phyloP scores from a whole-genome alignment of 768 basidiomycete species.

The Arthromyces matolae region DNA sequence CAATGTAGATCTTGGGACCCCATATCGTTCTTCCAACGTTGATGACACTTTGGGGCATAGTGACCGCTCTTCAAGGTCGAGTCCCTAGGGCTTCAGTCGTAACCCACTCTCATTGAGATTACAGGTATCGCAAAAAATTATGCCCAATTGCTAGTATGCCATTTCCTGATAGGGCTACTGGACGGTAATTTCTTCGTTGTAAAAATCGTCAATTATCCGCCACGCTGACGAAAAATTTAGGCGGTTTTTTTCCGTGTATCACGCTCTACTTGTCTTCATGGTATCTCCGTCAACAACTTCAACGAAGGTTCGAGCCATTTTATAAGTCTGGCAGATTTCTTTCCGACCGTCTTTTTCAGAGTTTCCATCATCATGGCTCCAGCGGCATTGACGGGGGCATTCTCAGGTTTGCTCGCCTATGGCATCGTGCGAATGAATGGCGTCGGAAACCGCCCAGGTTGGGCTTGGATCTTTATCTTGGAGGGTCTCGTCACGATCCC shows the following conservation, averaged over 20 bases:
- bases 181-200: slow-evolving; percentile 31
- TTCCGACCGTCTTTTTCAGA: slow-evolving; percentile 35
- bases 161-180: slow-evolving; percentile 51
- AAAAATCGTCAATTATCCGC: not conserved
- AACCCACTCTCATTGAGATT: too few species aligned
- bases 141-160: slow-evolving; percentile 39
- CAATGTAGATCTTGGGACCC: too few species aligned
- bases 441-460: slow-evolving; percentile 48
- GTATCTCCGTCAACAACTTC: slow-evolving; percentile 47
- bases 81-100: too few species aligned
- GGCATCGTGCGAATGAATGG: slow-evolving; percentile 66
- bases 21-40: too few species aligned
- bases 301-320: slow-evolving; percentile 33
- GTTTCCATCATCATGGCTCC: slow-evolving; percentile 48
- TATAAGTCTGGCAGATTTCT: slow-evolving; percentile 19
- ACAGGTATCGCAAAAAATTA: slow-evolving; percentile 45
- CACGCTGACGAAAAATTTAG: slow-evolving; percentile 26
- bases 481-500: slow-evolving; percentile 62
- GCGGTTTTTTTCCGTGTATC: slow-evolving; percentile 57
- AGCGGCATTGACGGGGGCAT: slow-evolving; percentile 60
- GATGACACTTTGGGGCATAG: too few species aligned
- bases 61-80: too few species aligned
- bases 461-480: slow-evolving; percentile 68
- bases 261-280: slow-evolving; percentile 54
- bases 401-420: slow-evolving; percentile 65